These are phyloP conservation scores for Mortierella sp. DNA, from an alignment of 371 early-diverging fungal species.

Conservation along the genomic window DNA sequence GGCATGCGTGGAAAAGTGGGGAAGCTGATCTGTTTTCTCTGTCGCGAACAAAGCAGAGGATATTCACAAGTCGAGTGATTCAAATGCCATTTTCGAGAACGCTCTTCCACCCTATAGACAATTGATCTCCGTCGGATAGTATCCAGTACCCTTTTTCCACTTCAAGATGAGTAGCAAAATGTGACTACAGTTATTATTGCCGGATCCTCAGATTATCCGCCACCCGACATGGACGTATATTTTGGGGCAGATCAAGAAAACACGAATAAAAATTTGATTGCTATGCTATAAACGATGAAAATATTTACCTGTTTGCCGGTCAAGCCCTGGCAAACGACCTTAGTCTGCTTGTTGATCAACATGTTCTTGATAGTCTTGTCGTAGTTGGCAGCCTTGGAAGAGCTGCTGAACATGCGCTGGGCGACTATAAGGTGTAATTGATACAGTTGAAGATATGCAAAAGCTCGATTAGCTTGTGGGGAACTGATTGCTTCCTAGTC, in stretches of 20 bases:
- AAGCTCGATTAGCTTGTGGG: slow-evolving; percentile 4
- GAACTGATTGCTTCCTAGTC: not conserved
- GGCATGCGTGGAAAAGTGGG: slow-evolving; percentile 1
- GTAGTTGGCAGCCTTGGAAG: slow-evolving; percentile 67
- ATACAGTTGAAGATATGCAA: not conserved
- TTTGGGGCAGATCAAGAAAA: not conserved
- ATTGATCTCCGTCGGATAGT: not conserved
- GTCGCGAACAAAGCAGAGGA: not conserved
- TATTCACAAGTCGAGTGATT: not conserved
- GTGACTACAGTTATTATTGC: not conserved
- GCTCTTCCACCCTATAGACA: not conserved
- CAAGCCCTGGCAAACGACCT: slow-evolving; percentile 98
- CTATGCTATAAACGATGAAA: no score
- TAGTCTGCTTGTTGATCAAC: slow-evolving; percentile 93
- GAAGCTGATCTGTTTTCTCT: not conserved
- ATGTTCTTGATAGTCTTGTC: slow-evolving; percentile 94
- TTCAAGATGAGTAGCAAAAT: not conserved
- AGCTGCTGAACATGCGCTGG: slow-evolving; percentile 66
- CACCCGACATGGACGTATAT: not conserved
- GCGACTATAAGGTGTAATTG: slow-evolving; percentile 21
- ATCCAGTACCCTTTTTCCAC: not conserved
- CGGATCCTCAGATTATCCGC: slow-evolving; percentile 9
- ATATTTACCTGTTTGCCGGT: slow-evolving; percentile 96
- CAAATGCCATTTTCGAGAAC: not conserved
- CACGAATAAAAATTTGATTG: not conserved